A percentile compares a stretch with the other conserved stretches of the same genome.
phyloP scores from a whole-genome alignment of 352 stramenopile genomes.

The Phytopythium mirpurense region DNA sequence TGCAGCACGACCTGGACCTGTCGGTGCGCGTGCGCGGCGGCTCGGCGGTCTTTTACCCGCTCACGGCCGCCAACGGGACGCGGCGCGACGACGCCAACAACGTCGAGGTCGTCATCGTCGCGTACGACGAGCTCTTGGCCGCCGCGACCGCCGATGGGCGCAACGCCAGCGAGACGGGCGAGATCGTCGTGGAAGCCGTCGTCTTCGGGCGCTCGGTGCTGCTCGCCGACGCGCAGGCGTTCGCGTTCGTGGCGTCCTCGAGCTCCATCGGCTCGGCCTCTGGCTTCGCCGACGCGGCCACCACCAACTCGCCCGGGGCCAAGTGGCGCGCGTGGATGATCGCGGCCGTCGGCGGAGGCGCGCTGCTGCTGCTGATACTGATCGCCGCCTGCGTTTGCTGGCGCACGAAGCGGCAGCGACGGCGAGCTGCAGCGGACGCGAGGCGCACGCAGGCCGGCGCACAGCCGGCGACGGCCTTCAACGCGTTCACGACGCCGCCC shows the following conservation, averaged over 20 bases:
- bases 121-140: slow-evolving; percentile 53
- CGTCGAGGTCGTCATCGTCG: slow-evolving; percentile 78
- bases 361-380: slow-evolving; percentile 46
- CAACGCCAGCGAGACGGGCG: slow-evolving; percentile 47
- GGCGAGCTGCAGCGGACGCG: not conserved
- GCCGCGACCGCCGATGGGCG: slow-evolving; percentile 25
- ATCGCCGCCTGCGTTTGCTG: slow-evolving; percentile 32
- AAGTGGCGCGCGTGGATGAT: slow-evolving; percentile 61
- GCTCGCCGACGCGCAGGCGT: slow-evolving; percentile 46
- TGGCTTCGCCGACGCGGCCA: slow-evolving; percentile 16
- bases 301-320: slow-evolving; percentile 22
- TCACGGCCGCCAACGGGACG: slow-evolving; percentile 44
- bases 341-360: slow-evolving; percentile 33
- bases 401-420: slow-evolving; percentile 12
- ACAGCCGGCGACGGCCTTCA: slow-evolving; percentile 1
- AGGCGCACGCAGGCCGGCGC: not conserved
- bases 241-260: slow-evolving; percentile 79
- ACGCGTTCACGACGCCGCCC: slow-evolving; percentile 5
- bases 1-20: slow-evolving; percentile 79
- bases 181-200: slow-evolving; percentile 70
- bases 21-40: slow-evolving; percentile 55
- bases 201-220: slow-evolving; percentile 64
- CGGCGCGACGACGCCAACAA: slow-evolving; percentile 77
- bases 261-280: slow-evolving; percentile 58
- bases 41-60: slow-evolving; percentile 47